Base-by-base conservation (phyloP, 331 rosid genomes). In the Malus hybrid region DNA sequence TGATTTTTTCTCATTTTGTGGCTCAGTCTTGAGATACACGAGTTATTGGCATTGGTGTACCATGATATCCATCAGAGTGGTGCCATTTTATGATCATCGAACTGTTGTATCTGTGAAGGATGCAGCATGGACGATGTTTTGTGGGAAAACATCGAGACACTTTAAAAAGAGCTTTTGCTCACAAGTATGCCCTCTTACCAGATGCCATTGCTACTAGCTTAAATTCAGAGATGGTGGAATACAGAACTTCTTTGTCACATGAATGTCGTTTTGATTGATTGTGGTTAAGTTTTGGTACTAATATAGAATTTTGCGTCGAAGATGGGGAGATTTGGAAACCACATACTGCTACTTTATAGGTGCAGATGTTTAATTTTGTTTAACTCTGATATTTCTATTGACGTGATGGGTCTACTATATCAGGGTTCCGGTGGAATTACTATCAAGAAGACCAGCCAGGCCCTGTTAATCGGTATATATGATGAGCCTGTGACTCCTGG, bases 1-100 rank as follows among this genome's bases (percentile, higher is more conserved):
- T 73, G 73, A 67, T 69, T 59, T 15, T 72, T 48, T 75, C 69
- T 63, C 13, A 7, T 78, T 42, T 62, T 71, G 80, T 84, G 78
- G 73, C 74, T 85, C 82, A 94, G 99, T 88, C 93, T 76, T 24
- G 97, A 92, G 90, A 94, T 91, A 85, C 99, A 94, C 24, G 99
- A 94, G 85, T 81, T 94, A 65, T 75, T 94, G 87, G 99, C 99
- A 10, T 78, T 94, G 90, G 99, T 94, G 59, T 94, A 91, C 91
- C 92, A 94, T 16, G 99, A 94, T 86, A 90, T 97, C 88, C 95
- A 92, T 81, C 99, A 94, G 82, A 94, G 83, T 82, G 99, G 99
- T 91, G 76, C 99, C 99, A 63, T 85, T 94, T 85, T 94, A 83
- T 87, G 99, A 94, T 81, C 99, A 90, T 84, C 86, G 99, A 76